Conservation (phyloP, 2,329 filamentous ascomycete species). For the Dactylellina leptospora region DNA sequence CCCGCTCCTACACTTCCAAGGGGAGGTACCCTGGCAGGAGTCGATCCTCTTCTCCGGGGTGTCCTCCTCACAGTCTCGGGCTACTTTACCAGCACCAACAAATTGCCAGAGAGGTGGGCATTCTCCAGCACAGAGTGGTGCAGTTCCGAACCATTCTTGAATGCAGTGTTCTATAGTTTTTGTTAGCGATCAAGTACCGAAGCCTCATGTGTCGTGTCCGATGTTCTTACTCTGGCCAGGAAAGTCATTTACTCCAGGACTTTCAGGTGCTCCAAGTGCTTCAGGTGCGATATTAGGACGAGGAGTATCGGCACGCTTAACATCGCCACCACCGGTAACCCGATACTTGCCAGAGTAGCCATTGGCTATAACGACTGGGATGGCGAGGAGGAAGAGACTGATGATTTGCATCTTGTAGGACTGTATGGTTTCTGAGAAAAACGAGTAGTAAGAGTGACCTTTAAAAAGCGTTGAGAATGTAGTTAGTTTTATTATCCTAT, state of each 20-base stretch:
- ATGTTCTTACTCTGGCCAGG: too few relatives aligned
- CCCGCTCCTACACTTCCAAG: constrained; percentile 16
- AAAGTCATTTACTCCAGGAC: too few relatives aligned
- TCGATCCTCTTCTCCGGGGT: constrained; percentile 21
- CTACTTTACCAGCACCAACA: constrained; percentile 6
- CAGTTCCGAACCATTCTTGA: constrained; percentile 52
- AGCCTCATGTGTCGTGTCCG: too few relatives aligned
- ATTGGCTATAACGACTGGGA: constrained; percentile 15
- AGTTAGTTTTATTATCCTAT: too few relatives aligned
- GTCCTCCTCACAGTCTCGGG: constrained; percentile 23
- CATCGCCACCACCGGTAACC: too few relatives aligned
- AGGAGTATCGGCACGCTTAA: too few relatives aligned
- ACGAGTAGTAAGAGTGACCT: not conserved
- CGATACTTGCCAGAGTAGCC: too few relatives aligned
- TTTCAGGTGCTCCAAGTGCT: too few relatives aligned
- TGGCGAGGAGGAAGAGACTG: constrained; percentile 18
- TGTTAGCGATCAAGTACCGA: too few relatives aligned
- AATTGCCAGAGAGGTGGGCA: constrained; percentile 40
- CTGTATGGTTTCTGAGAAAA: not conserved
- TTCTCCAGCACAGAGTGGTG: constrained; percentile 39
- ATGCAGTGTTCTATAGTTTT: constrained; percentile 43
- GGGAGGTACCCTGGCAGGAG: constrained; percentile 25
- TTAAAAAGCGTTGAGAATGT: not conserved
- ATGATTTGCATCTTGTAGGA: constrained; percentile 35
- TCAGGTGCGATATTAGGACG: too few relatives aligned